Percentiles rank a stretch among this genome's conserved stretches.
These are phyloP conservation scores for Epicoccum sorghinum DNA, from an alignment of 2,329 filamentous ascomycete species.

Conservation along the genomic window DNA sequence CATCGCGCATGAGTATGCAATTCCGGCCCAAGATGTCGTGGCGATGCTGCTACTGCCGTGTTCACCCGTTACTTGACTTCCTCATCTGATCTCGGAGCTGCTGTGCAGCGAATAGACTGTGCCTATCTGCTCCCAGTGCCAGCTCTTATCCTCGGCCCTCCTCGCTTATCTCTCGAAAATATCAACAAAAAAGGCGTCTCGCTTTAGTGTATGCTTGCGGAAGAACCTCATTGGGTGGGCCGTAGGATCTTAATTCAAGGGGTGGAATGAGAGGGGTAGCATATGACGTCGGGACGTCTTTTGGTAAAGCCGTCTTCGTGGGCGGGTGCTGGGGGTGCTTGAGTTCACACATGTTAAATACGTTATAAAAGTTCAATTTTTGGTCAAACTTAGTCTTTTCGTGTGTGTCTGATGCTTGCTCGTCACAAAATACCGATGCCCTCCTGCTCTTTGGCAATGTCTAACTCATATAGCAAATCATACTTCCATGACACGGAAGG, in stretches of 20 bases:
- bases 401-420: background rate
- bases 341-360: background rate
- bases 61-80: background rate
- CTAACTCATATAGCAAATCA: too few relatives aligned
- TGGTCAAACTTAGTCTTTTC: too few relatives aligned
- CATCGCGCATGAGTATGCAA: background rate
- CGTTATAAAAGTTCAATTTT: background rate
- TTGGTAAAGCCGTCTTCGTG: too few relatives aligned
- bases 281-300: too few relatives aligned
- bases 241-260: too few relatives aligned
- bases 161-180: background rate
- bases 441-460: too few relatives aligned
- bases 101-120: constrained; percentile 9
- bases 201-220: background rate
- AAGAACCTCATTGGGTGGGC: too few relatives aligned
- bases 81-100: background rate
- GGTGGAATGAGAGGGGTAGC: background rate
- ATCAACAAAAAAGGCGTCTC: constrained; percentile 1
- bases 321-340: background rate
- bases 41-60: background rate
- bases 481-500: too few relatives aligned
- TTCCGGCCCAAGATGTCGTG: background rate
- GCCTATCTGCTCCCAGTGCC: background rate
- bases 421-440: background rate
- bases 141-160: background rate